Percentiles rank a stretch among this genome's conserved stretches.
phyloP scores from a whole-genome alignment of 768 basidiomycete genomes.

The Pulveroboletus frians region DNA sequence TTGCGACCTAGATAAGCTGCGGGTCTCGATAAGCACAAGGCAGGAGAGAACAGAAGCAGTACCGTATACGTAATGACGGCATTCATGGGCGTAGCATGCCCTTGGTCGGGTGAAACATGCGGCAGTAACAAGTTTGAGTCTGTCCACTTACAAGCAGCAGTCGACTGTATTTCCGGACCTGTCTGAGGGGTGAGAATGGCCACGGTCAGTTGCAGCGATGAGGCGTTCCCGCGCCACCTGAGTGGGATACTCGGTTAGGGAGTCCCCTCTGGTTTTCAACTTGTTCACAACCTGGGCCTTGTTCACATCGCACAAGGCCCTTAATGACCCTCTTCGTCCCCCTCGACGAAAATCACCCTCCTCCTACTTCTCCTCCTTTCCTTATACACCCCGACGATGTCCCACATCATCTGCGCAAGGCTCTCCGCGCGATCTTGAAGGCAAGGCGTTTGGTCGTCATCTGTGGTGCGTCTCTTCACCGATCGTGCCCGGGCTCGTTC shows the following conservation, averaged over 20 bases:
- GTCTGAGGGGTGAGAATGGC: neutral
- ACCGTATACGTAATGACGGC: slow-evolving; percentile 5
- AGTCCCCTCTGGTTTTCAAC: slow-evolving; percentile 20
- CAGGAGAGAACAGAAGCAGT: neutral
- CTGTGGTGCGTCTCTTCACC: slow-evolving; percentile 54
- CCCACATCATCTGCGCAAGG: slow-evolving; percentile 44
- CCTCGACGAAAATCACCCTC: slow-evolving; percentile 43
- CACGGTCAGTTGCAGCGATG: slow-evolving; percentile 8
- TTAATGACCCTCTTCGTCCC: slow-evolving; percentile 64
- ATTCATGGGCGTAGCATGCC: slow-evolving; percentile 25
- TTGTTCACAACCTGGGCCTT: slow-evolving; percentile 16
- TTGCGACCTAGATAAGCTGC: neutral
- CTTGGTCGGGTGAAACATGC: slow-evolving; percentile 16
- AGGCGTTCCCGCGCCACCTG: slow-evolving; percentile 31
- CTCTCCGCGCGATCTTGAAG: slow-evolving; percentile 65
- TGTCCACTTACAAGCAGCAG: slow-evolving; percentile 14
- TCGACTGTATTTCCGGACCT: slow-evolving; percentile 11
- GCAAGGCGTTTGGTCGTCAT: slow-evolving; percentile 83
- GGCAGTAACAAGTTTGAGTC: slow-evolving; percentile 19
- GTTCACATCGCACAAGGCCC: slow-evolving; percentile 26
- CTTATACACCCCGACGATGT: slow-evolving; percentile 45
- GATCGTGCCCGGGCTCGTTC: slow-evolving; percentile 10
- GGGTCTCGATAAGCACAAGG: too few species aligned
- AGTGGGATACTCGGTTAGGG: slow-evolving; percentile 12
- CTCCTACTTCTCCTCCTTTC: slow-evolving; percentile 53